Base-by-base conservation (phyloP, 768 basidiomycete species). In the Suillus cothurnatus region DNA sequence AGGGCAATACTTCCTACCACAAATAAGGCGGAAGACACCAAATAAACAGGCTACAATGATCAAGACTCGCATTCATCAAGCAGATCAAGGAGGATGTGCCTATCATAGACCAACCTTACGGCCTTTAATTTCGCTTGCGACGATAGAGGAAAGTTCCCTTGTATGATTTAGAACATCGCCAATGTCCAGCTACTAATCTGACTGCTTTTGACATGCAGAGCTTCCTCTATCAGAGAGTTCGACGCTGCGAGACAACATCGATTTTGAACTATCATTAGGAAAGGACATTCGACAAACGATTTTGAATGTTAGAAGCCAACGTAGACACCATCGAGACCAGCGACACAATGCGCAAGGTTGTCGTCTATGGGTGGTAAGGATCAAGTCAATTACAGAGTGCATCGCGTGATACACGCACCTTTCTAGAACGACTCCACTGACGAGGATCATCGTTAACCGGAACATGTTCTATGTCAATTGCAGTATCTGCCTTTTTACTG, bases 41-140 rank as follows among this genome's bases (percentile, higher is more conserved):
- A 69, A 69, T 89, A 89, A 1, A 90, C 84, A 26, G 82, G 64
- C 88, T 86, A 31, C 19, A 63, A 64, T 55, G 12, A 23, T 39
- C 65, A 36, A 67, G 60, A 64, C 41, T 31, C 41, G n/a, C 56
- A 47, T n/a, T n/a, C 34, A 23, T 47, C n/a, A 39, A 21, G n/a
- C 5, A 53, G 47, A 47, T 34, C 21, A 19, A 28, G 15, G 4
- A 31, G 41, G 34, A 15, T 11, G 11, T n/a, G 12, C n/a, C 5
- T 47, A 43, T n/a, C 21, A 45, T 45, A 26, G 28, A 73, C 81
- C n/a, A 67, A 87, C 88, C 81, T 87, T 93, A 61, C 92, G 80
- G 8, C 92, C 93, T 71, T 86, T 88, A 38, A 94, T 84, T 75
- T 94, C 93, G 63, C 88, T 89, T 32, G 89, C 77, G 0, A 86